Conservation (phyloP, 306 rosid species). For the Gastrolobium bilobum region DNA sequence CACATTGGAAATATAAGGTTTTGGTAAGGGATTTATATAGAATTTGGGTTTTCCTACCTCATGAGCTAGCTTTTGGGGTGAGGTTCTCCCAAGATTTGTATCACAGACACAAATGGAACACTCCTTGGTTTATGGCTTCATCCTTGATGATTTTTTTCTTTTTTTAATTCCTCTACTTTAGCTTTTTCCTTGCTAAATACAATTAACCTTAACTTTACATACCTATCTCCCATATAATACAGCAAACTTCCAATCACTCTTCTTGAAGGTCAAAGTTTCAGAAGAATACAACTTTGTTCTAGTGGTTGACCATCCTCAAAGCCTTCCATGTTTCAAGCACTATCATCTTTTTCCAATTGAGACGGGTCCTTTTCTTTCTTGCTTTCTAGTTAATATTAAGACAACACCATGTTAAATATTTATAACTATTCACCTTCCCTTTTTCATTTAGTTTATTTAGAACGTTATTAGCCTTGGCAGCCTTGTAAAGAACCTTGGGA, state of each 20-base stretch:
- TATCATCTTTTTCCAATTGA: not conserved
- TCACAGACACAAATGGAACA: not conserved
- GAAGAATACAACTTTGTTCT: constrained; percentile 9
- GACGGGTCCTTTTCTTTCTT: constrained; percentile 10
- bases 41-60: no score
- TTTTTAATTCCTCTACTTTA: not conserved
- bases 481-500: no score
- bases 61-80: no score
- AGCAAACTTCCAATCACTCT: not conserved
- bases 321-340: not conserved
- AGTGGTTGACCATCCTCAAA: not conserved
- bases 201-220: not conserved
- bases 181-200: not conserved
- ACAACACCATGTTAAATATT: not conserved
- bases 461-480: constrained; percentile 1
- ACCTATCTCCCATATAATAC: constrained; percentile 6
- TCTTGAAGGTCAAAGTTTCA: not conserved
- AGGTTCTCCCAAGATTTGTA: no score
- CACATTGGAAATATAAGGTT: no score
- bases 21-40: no score
- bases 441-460: constrained; percentile 19
- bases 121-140: not conserved
- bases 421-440: not conserved
- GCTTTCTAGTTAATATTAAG: constrained; percentile 8
- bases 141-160: not conserved